phyloP scores from a whole-genome alignment of 345 rosid species.

The Sonneratia caseolaris region DNA sequence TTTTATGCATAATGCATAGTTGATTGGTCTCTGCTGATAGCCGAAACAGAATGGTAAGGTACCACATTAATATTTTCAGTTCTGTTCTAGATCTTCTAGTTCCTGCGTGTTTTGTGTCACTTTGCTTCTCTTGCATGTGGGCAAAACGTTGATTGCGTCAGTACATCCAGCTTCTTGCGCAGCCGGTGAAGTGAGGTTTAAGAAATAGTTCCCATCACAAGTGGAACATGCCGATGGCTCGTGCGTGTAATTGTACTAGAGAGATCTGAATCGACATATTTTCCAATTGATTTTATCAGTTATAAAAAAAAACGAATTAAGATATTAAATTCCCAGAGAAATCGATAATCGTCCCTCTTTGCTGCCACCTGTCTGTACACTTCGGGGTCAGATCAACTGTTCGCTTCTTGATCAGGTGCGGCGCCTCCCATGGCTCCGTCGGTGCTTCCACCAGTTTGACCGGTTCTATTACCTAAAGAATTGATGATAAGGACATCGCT shows the following conservation, averaged over 20 bases:
- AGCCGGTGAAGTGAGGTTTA: too few relatives aligned
- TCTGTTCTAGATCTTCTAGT: background rate
- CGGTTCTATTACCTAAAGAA: too few relatives aligned
- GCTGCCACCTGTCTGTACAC: background rate
- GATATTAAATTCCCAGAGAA: background rate
- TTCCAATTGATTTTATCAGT: background rate
- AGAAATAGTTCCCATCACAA: too few relatives aligned
- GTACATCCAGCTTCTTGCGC: too few relatives aligned
- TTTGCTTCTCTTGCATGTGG: too few relatives aligned
- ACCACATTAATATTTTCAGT: background rate
- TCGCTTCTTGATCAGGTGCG: slow-evolving; percentile 1
- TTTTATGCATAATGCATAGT: too few relatives aligned
- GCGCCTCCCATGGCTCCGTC: background rate
- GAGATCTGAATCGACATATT: background rate
- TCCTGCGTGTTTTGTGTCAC: background rate
- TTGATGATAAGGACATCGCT: too few relatives aligned
- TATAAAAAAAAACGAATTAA: background rate
- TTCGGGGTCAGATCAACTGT: background rate
- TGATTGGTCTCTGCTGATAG: too few relatives aligned
- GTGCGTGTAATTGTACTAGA: background rate
- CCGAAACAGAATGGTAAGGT: too few relatives aligned
- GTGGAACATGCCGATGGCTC: too few relatives aligned
- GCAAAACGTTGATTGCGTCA: too few relatives aligned
- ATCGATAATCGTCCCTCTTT: background rate
- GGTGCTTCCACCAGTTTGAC: background rate